Conservation (phyloP, 495 filamentous ascomycete species). For the Parathielavia appendiculata region DNA sequence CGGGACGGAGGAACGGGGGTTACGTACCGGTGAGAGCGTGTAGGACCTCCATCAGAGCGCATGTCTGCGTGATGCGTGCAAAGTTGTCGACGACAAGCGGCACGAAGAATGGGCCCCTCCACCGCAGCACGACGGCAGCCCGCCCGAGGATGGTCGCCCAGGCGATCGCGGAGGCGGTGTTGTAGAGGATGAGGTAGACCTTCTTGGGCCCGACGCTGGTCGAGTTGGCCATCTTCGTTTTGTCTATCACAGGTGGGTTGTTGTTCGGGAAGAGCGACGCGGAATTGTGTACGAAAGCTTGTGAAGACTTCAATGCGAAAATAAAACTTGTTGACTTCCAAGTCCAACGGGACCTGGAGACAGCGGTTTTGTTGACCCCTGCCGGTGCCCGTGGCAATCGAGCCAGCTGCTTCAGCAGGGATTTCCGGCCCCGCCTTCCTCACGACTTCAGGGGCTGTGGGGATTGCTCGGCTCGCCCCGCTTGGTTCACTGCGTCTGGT, state of each 20-base stretch:
- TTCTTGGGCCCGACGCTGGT: slow-evolving; percentile 39
- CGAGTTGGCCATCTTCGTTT: slow-evolving; percentile 10
- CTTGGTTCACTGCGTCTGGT: background rate
- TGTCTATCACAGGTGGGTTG: background rate
- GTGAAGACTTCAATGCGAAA: slow-evolving; percentile 12
- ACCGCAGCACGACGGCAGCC: slow-evolving; percentile 33
- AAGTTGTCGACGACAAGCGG: slow-evolving; percentile 56
- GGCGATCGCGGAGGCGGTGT: slow-evolving; percentile 63
- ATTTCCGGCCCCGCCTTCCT: background rate
- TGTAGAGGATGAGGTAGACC: slow-evolving; percentile 78
- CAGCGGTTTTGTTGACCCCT: slow-evolving; percentile 11
- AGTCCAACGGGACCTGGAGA: no score
- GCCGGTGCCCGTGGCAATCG: slow-evolving; percentile 3
- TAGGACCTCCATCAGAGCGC: slow-evolving; percentile 74
- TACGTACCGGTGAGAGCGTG: slow-evolving; percentile 64
- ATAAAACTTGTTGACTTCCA: slow-evolving; percentile 14
- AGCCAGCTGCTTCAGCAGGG: background rate
- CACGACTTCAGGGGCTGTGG: background rate
- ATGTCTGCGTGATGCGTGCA: slow-evolving; percentile 72
- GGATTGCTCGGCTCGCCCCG: background rate
- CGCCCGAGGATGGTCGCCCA: slow-evolving; percentile 70
- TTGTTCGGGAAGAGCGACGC: background rate
- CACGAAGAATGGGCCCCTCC: slow-evolving; percentile 27
- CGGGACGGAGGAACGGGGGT: slow-evolving; percentile 2
- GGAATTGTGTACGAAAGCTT: no score